A percentile compares a stretch with the other conserved stretches of the same genome.
phyloP scores from a whole-genome alignment of 2,329 filamentous ascomycete genomes.

The Talaromyces piceae region DNA sequence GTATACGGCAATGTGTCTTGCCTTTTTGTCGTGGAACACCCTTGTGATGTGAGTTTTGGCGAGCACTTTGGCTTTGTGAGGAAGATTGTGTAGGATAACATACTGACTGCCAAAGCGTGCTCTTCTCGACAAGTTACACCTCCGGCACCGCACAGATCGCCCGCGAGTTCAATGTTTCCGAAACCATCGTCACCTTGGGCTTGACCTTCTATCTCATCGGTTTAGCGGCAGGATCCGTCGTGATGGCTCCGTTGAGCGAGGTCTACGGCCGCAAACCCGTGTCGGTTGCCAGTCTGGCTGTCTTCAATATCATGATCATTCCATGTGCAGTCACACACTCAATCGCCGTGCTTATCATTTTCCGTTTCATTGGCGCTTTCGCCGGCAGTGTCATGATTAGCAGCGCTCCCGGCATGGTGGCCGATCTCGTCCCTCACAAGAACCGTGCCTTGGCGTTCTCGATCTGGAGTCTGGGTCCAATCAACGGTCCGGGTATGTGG shows the following conservation, averaged over 20 bases:
- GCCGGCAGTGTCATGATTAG: slow-evolving; percentile 20
- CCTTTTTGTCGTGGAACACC: slow-evolving; percentile 51
- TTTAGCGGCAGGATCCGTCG: slow-evolving; percentile 14
- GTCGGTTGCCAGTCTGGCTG: slow-evolving; percentile 45
- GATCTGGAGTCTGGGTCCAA: slow-evolving; percentile 73
- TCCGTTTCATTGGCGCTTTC: slow-evolving; percentile 20
- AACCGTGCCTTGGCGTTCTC: slow-evolving; percentile 75
- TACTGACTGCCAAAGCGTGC: slow-evolving; percentile 37
- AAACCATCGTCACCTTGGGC: slow-evolving; percentile 11
- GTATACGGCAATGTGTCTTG: slow-evolving; percentile 50
- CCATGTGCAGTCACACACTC: slow-evolving; percentile 9
- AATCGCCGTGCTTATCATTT: slow-evolving; percentile 46
- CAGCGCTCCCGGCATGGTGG: slow-evolving; percentile 19
- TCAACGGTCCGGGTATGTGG: slow-evolving; percentile 59
- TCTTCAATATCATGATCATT: slow-evolving; percentile 41
- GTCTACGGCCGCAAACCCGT: slow-evolving; percentile 20
- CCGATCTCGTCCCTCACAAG: slow-evolving; percentile 47
- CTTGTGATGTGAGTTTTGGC: slow-evolving; percentile 42
- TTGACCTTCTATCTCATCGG: slow-evolving; percentile 12
- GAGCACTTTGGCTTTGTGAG: not conserved
- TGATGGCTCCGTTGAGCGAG: slow-evolving; percentile 20
- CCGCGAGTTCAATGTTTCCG: slow-evolving; percentile 48
- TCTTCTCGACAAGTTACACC: slow-evolving; percentile 75
- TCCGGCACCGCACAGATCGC: slow-evolving; percentile 63
- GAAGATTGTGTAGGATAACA: not conserved